phyloP scores from a whole-genome alignment of 2,329 filamentous ascomycete genomes.

The Claviceps cyperi region DNA sequence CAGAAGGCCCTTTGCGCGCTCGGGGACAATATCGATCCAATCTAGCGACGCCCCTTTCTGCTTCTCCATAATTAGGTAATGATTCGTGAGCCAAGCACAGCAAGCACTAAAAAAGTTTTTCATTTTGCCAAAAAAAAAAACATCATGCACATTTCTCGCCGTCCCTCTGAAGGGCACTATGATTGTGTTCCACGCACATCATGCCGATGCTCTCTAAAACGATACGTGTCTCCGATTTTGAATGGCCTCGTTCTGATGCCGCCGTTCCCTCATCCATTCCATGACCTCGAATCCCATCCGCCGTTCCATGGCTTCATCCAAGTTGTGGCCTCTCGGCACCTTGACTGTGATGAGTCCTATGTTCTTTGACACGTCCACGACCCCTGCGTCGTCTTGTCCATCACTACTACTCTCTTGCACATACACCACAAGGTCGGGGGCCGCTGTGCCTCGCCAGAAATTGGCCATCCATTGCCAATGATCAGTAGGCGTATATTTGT shows the following conservation, averaged over 20 bases:
- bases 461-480: constrained; percentile 98
- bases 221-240: constrained; percentile 9
- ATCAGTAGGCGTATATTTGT: constrained; percentile 67
- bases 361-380: constrained; percentile 41
- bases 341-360: constrained; percentile 41
- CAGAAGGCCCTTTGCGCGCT: too few species aligned
- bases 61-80: too few species aligned
- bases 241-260: constrained; percentile 21
- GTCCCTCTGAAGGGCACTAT: neutral
- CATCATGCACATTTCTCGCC: too few species aligned
- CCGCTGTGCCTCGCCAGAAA: constrained; percentile 75
- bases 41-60: too few species aligned
- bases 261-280: constrained; percentile 53
- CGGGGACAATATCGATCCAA: too few species aligned
- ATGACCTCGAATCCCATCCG: constrained; percentile 76
- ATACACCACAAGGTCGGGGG: constrained; percentile 66
- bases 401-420: constrained; percentile 28
- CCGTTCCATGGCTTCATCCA: constrained; percentile 57
- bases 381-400: constrained; percentile 23
- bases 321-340: constrained; percentile 24
- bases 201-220: neutral
- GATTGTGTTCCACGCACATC: neutral
- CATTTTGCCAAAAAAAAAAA: too few species aligned
- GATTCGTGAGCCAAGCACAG: too few species aligned
- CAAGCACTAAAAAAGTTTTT: too few species aligned